Evolutionary conservation across 495 filamentous ascomycete species (phyloP), one percentile per base, ranked within the genome.

Genomic region (Aspergillus carlsbadensis): DNA sequence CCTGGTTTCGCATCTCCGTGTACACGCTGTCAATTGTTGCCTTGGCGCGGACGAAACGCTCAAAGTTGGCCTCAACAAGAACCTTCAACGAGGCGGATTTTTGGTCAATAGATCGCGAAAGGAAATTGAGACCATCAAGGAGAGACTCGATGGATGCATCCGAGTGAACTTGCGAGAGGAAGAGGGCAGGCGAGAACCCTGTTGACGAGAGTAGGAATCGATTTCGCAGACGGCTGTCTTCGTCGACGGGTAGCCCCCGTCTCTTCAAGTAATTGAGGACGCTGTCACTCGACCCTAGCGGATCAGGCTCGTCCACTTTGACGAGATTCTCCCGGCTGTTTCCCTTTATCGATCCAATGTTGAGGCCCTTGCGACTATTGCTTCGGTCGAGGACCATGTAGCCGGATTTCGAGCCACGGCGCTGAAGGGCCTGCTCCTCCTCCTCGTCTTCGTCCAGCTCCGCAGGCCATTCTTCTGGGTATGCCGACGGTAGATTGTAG

Each of bases 21-120:
- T 98, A 98, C 35, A 98, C 94, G 75, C 92, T 92, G 72, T 98
- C 94, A 58, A 98, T 98, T 6, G 92, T 97, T 3, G 91, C 88
- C 68, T 98, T 98, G 6, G 95, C 94, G 10, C 88, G 85, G 31
- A 98, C 93, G 71, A 98, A 98, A 31, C 92, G 87, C 72, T 98
- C 95, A 64, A 98, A 98, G 65, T 98, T 98, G 26, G 88, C 90
- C 70, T 98, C 94, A 21, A 98, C 94, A 3, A 98, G 80, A 1
- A 95, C 88, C 68, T 98, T 98, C 34, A 98, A 74, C 5, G 91
- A 95, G 0, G 92, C 94, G 1, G 92, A 96, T 65, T 98, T 98
- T 67, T 98, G 90, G 62, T 98, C 94, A 61, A 98, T 98, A 0
- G 92, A 96, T 47, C 78, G 80, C 5, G 90, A 91, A 4, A 98